A percentile compares a stretch with the other conserved stretches of the same genome.
These are phyloP conservation scores for Serendipita sp. DNA, from an alignment of 768 basidiomycete species.

Conservation along the genomic window DNA sequence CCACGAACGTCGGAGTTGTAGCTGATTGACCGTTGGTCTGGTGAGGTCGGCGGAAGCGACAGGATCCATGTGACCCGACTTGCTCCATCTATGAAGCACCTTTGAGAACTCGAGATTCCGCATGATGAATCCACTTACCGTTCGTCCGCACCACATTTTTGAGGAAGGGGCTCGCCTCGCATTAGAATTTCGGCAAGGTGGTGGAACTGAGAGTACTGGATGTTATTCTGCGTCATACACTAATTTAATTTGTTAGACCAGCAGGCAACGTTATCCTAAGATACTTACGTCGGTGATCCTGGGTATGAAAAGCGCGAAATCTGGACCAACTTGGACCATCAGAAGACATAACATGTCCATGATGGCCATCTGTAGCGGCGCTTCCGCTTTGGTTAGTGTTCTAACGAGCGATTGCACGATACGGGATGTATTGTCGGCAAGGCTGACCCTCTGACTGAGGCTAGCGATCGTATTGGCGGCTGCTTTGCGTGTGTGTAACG, in stretches of 20 bases:
- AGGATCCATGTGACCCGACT: not conserved
- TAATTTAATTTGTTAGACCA: constrained; percentile 5
- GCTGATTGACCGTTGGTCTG: constrained; percentile 30
- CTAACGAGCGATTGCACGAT: constrained; percentile 31
- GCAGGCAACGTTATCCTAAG: not conserved
- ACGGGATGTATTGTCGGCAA: constrained; percentile 30
- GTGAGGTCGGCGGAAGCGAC: constrained; percentile 18
- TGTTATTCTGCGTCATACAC: constrained; percentile 22
- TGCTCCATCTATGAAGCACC: not conserved
- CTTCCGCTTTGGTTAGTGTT: constrained; percentile 18
- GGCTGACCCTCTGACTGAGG: constrained; percentile 29
- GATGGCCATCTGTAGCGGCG: constrained; percentile 22
- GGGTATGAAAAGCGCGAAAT: constrained; percentile 33
- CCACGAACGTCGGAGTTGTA: constrained; percentile 30
- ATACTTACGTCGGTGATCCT: constrained; percentile 29
- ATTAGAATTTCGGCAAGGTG: constrained; percentile 25
- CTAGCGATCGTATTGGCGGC: constrained; percentile 27
- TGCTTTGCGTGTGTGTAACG: constrained; percentile 22
- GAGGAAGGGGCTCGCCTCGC: constrained; percentile 26
- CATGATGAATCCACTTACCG: not conserved
- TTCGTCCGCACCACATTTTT: constrained; percentile 15
- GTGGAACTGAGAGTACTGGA: constrained; percentile 26
- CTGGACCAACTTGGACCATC: constrained; percentile 28
- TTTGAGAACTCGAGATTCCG: not conserved
- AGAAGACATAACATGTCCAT: constrained; percentile 31